Conservation (phyloP, 805 yeast genomes). For the Nakazawaea ishiwadae region DNA sequence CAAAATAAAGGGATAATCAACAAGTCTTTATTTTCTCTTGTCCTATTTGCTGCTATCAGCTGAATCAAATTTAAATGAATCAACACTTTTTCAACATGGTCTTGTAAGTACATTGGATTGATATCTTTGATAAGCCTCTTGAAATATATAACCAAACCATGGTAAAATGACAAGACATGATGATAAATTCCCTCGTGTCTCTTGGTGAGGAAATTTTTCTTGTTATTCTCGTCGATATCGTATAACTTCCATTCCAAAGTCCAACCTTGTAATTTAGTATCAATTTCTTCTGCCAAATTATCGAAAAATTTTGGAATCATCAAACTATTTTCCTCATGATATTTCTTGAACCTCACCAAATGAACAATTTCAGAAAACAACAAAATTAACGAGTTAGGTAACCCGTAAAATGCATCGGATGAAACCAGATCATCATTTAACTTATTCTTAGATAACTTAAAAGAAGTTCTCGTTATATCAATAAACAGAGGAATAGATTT, state of each 20-base stretch:
- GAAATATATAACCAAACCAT: slow-evolving; percentile 67
- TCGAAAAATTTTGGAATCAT: slow-evolving; percentile 30
- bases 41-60: slow-evolving; percentile 38
- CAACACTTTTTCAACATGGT: slow-evolving; percentile 55
- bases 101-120: slow-evolving; percentile 54
- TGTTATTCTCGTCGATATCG: slow-evolving; percentile 21
- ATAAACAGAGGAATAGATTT: slow-evolving; percentile 32
- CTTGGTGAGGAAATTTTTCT: slow-evolving; percentile 38
- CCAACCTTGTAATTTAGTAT: slow-evolving; percentile 58
- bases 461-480: slow-evolving; percentile 35
- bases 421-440: slow-evolving; percentile 56
- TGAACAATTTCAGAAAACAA: slow-evolving; percentile 71
- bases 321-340: slow-evolving; percentile 33
- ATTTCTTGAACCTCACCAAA: slow-evolving; percentile 57
- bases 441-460: slow-evolving; percentile 35
- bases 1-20: slow-evolving; percentile 75
- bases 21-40: slow-evolving; percentile 35
- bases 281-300: slow-evolving; percentile 34
- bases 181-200: slow-evolving; percentile 73
- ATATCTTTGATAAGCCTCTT: slow-evolving; percentile 56
- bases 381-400: slow-evolving; percentile 74
- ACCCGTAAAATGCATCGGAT: slow-evolving; percentile 77
- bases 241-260: slow-evolving; percentile 66
- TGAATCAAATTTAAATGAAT: slow-evolving; percentile 62
- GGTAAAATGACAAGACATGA: slow-evolving; percentile 75